A percentile compares a stretch with the other conserved stretches of the same genome.
phyloP scores from a whole-genome alignment of 768 basidiomycete genomes.

The Hemileccinum rubropunctum region DNA sequence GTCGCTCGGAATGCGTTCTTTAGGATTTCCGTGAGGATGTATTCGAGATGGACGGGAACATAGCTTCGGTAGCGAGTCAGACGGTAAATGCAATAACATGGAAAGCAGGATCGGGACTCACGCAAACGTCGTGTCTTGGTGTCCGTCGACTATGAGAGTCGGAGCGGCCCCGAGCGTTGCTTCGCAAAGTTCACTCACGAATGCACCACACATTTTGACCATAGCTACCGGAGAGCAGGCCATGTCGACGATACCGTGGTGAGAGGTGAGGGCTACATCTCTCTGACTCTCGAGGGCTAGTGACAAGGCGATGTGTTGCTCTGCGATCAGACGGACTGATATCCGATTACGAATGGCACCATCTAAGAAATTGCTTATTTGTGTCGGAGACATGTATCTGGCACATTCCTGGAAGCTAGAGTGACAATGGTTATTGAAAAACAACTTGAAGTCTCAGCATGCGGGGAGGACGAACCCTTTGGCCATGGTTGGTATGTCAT shows the following conservation, averaged over 20 bases:
- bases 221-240: constrained; percentile 68
- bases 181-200: constrained; percentile 80
- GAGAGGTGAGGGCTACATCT: constrained; percentile 30
- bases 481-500: constrained; percentile 89
- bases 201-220: constrained; percentile 79
- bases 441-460: constrained; percentile 1
- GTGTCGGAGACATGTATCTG: constrained; percentile 77
- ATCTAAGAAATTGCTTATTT: constrained; percentile 78
- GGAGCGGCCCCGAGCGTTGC: constrained; percentile 78
- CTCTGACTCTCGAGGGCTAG: constrained; percentile 52
- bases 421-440: not conserved
- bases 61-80: constrained; percentile 48
- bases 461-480: constrained; percentile 59
- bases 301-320: constrained; percentile 87
- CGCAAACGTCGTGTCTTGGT: constrained; percentile 72
- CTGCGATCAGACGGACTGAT: constrained; percentile 83
- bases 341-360: constrained; percentile 84
- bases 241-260: constrained; percentile 74
- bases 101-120: constrained; percentile 39
- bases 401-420: constrained; percentile 81
- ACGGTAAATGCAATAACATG: constrained; percentile 1
- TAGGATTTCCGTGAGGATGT: constrained; percentile 85
- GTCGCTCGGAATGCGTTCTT: constrained; percentile 92
- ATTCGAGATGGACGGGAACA: constrained; percentile 88
- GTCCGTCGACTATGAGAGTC: constrained; percentile 65